Conservation (phyloP, 2,329 filamentous ascomycete species). For the Penicillium corylophilum region DNA sequence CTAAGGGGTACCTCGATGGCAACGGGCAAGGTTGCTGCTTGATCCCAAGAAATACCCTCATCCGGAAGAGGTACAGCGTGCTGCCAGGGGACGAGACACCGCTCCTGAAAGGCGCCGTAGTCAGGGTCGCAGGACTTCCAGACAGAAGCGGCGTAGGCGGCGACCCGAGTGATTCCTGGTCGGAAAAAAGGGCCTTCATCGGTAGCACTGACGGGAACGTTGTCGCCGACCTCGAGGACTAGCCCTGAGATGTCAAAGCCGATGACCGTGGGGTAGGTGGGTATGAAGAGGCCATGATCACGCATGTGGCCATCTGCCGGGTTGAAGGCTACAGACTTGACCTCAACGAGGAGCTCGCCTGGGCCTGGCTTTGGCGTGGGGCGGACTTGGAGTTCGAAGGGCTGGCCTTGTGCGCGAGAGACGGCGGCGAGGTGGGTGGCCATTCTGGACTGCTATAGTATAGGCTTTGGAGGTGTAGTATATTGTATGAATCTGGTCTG, state of each 20-base stretch:
- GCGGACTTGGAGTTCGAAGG: constrained; percentile 40
- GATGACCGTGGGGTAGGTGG: constrained; percentile 41
- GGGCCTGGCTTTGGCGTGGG: constrained; percentile 48
- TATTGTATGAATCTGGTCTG: neutral
- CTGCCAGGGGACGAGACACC: constrained; percentile 45
- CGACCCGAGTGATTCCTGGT: constrained; percentile 39
- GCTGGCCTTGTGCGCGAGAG: constrained; percentile 34
- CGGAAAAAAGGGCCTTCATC: constrained; percentile 22
- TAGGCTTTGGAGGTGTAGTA: neutral
- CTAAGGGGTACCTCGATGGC: constrained; percentile 38
- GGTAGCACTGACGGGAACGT: constrained; percentile 31
- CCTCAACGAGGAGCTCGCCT: constrained; percentile 48
- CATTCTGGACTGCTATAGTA: constrained; percentile 18
- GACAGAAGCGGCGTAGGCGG: constrained; percentile 39
- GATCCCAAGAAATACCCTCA: constrained; percentile 38
- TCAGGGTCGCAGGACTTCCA: constrained; percentile 48
- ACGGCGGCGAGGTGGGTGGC: constrained; percentile 46
- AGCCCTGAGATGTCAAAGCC: constrained; percentile 46
- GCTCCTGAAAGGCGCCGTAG: constrained; percentile 51
- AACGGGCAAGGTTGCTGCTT: constrained; percentile 44
- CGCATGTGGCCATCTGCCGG: constrained; percentile 48
- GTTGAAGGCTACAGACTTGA: constrained; percentile 52
- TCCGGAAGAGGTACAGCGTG: constrained; percentile 40
- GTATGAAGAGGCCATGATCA: constrained; percentile 44
- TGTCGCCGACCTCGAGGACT: constrained; percentile 44